Evolutionary conservation across 495 filamentous ascomycete species (phyloP), one percentile per base, ranked within the genome.

Genomic region (Astrothelium subdiscretum): DNA sequence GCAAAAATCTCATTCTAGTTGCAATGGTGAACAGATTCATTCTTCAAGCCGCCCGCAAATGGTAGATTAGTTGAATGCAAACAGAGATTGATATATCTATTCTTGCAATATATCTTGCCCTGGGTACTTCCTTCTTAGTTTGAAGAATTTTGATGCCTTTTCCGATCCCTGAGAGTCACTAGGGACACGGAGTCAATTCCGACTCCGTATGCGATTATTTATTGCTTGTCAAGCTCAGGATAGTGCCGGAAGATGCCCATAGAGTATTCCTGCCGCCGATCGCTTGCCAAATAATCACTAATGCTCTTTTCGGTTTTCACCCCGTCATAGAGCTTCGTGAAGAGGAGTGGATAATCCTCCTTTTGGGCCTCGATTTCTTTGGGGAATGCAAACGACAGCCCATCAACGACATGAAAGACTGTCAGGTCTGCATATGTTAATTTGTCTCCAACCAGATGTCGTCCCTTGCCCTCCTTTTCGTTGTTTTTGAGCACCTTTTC

Each of bases 401-500:
- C 78, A 70, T 79, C 74, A 29, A 80, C 35, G 58, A 84, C 81
- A 68, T 88, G 85, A 69, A 81, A 89, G 0, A 88, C 68, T n/a
- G 86, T 83, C 59, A 85, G 72, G 74, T 89, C 86, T 31, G 85
- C 86, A 74, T 83, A 85, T 3, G 82, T 85, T 62, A 89, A 64
- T 63, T 73, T 69, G 0, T 74, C 77, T 0, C 80, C 82, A 40
- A 86, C 82, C 0, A 89, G 69, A 75, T 81, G 87, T 20, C 79
- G 79, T 0, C 80, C 82, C 32, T 79, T 65, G 42, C 78, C 78
- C 15, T 51, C 18, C 51, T 65, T 62, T 48, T 77, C 77, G 63
- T 82, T 80, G n/a, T 77, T 74, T 48, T 73, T 69, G 11, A 88
- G 68, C 54, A 85, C 82, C 0, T 83, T 70, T 72, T 87, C 78